phyloP scores from a whole-genome alignment of 176 grass and related monocot species.

The Aechmea fasciata region DNA sequence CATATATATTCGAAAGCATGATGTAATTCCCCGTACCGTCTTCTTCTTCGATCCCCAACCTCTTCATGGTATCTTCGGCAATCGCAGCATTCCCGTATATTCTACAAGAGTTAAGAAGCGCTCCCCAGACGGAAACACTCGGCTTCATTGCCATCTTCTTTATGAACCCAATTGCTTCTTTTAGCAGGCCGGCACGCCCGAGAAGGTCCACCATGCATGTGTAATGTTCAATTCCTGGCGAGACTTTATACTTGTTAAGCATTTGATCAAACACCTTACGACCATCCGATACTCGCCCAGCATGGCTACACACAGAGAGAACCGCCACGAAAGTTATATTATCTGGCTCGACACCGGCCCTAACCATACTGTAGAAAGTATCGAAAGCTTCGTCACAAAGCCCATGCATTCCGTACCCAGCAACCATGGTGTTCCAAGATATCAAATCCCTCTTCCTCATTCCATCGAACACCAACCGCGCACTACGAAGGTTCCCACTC shows the following conservation, averaged over 20 bases:
- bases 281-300: constrained; percentile 32
- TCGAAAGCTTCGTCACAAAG: constrained; percentile 38
- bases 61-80: constrained; percentile 25
- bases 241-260: constrained; percentile 22
- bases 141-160: constrained; percentile 36
- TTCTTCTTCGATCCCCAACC: constrained; percentile 23
- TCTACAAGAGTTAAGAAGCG: constrained; percentile 52
- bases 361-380: constrained; percentile 22
- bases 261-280: constrained; percentile 41
- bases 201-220: constrained; percentile 62
- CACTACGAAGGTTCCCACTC: constrained; percentile 25
- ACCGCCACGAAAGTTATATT: constrained; percentile 34
- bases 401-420: constrained; percentile 40
- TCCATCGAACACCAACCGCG: constrained; percentile 21
- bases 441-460: constrained; percentile 44
- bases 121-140: constrained; percentile 43
- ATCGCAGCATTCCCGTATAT: constrained; percentile 27
- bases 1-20: constrained; percentile 55
- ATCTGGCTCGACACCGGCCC: constrained; percentile 21
- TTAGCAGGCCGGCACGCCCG: constrained; percentile 43
- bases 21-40: constrained; percentile 33
- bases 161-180: constrained; percentile 25
- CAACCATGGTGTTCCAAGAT: constrained; percentile 57
- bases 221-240: constrained; percentile 49
- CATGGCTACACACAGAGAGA: constrained; percentile 40